Evolutionary conservation across 257 asterid species (phyloP).

Genomic region (Lithospermum erythrorhizon): DNA sequence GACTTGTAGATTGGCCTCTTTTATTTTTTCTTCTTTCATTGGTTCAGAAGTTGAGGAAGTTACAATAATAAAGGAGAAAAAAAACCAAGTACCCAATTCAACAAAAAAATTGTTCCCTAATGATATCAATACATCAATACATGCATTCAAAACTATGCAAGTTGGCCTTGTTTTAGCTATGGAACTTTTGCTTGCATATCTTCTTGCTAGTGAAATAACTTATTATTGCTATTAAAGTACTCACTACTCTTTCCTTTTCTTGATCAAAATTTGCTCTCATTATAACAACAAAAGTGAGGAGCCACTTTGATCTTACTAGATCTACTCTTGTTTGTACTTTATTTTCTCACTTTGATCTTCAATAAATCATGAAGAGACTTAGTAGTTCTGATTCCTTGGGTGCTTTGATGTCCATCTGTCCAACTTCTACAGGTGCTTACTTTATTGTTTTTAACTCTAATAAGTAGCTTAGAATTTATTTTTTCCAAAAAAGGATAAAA

Average conservation of each 20-base stretch:
- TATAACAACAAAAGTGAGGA: too few relatives aligned
- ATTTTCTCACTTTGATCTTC: neutral
- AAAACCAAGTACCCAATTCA: neutral
- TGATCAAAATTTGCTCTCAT: neutral
- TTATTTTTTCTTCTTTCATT: neutral
- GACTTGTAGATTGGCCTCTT: neutral
- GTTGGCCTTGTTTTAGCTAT: conserved; percentile 1
- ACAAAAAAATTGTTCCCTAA: neutral
- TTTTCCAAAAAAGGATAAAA: neutral
- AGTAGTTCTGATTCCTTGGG: conserved; percentile 54
- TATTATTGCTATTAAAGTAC: neutral
- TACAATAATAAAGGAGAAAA: neutral
- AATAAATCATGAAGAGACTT: conserved; percentile 44
- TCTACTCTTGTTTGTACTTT: neutral
- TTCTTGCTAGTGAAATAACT: neutral
- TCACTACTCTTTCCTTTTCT: neutral
- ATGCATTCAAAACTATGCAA: conserved; percentile 1
- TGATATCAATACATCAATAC: neutral
- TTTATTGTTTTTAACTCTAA: neutral
- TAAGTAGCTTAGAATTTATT: neutral
- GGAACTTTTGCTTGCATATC: neutral
- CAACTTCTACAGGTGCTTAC: conserved; percentile 54
- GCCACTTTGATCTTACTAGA: too few relatives aligned
- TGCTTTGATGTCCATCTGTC: conserved; percentile 64
- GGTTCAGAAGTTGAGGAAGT: conserved; percentile 1